Evolutionary conservation across 441 rosid species (phyloP).

Genomic region (Eruca vesicaria): DNA sequence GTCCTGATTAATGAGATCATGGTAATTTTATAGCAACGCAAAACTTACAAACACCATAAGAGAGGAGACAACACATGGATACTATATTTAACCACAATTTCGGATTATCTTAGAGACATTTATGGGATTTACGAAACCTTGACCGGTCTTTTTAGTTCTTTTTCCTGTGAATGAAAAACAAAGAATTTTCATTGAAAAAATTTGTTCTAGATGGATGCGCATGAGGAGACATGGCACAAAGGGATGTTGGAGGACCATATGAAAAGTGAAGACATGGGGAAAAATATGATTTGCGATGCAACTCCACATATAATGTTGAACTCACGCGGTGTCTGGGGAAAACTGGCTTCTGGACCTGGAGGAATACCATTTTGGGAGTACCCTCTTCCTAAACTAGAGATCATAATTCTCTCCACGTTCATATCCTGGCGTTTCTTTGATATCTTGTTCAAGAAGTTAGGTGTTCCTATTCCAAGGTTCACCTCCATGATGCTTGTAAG

Average conservation of each 20-base stretch:
- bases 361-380: slow-evolving; percentile 24
- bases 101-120: slow-evolving; percentile 7
- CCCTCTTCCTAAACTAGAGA: slow-evolving; percentile 28
- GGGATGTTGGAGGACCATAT: not conserved
- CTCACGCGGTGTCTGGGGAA: slow-evolving; percentile 22
- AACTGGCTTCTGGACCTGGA: not conserved
- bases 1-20: not conserved
- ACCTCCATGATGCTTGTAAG: slow-evolving; percentile 45
- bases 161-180: slow-evolving; percentile 2
- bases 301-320: slow-evolving; percentile 25
- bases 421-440: slow-evolving; percentile 27
- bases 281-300: slow-evolving; percentile 6
- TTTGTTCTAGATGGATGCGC: slow-evolving; percentile 11
- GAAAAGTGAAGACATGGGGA: not conserved
- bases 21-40: slow-evolving; percentile 6
- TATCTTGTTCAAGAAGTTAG: slow-evolving; percentile 29
- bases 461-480: slow-evolving; percentile 28
- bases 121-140: not conserved
- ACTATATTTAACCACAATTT: slow-evolving; percentile 18
- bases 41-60: slow-evolving; percentile 2
- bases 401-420: slow-evolving; percentile 15
- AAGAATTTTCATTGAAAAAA: not conserved
- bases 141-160: not conserved
- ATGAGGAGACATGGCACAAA: slow-evolving; percentile 8
- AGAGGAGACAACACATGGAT: not conserved